Percentiles rank a stretch among this genome's conserved stretches.
phyloP scores from a whole-genome alignment of 2,329 filamentous ascomycete species.

The Chaetomium strumarium region DNA sequence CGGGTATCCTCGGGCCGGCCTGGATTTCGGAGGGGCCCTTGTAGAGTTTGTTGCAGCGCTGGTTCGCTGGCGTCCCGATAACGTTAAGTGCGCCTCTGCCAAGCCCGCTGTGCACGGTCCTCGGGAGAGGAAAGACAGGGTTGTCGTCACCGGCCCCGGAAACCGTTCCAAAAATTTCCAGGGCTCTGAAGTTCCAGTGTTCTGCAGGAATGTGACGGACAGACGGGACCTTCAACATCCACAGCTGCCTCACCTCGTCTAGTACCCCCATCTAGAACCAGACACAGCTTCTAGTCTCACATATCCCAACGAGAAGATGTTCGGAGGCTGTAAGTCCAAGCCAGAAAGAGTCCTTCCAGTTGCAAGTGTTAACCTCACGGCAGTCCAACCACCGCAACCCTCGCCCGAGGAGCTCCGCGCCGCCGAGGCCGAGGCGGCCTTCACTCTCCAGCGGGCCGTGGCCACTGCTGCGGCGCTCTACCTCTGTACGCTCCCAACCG shows the following conservation, averaged over 20 bases:
- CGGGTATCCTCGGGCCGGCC: conserved; percentile 26
- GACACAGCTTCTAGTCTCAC: too few relatives aligned
- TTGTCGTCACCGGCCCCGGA: too few relatives aligned
- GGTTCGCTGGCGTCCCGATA: background rate
- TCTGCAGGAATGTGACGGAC: too few relatives aligned
- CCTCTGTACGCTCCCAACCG: conserved; percentile 53
- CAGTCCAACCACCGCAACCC: conserved; percentile 64
- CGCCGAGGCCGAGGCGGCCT: conserved; percentile 61
- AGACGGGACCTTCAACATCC: too few relatives aligned
- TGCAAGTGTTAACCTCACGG: background rate
- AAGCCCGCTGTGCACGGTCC: too few relatives aligned
- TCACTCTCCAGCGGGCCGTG: conserved; percentile 61
- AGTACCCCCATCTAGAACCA: too few relatives aligned
- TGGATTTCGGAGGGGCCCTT: background rate
- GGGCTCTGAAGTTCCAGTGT: too few relatives aligned
- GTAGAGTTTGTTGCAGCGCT: background rate
- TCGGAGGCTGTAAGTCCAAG: conserved; percentile 53
- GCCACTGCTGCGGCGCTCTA: conserved; percentile 65
- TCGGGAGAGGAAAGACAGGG: too few relatives aligned
- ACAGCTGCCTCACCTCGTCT: too few relatives aligned
- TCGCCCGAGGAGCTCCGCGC: conserved; percentile 64
- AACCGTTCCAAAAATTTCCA: too few relatives aligned
- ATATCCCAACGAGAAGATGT: conserved; percentile 42
- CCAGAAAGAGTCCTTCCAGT: background rate
- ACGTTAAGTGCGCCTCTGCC: too few relatives aligned